Base-by-base conservation (phyloP, 2,329 filamentous ascomycete species). In the Sporothrix curviconia region DNA sequence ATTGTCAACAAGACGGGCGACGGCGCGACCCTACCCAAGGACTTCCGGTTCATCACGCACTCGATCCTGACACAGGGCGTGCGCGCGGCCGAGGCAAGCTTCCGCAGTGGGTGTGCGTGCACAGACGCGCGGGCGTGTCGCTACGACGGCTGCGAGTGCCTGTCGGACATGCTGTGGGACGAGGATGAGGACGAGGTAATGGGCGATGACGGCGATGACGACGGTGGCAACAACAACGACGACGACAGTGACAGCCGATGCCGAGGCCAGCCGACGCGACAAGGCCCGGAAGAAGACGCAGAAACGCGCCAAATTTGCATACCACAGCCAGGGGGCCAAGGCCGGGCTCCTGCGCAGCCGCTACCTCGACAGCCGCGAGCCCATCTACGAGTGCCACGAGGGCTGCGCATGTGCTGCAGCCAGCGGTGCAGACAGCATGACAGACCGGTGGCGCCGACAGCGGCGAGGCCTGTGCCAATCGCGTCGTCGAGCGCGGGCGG, bases 371-470 rank as follows among this genome's bases (percentile, higher is more conserved):
- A 82, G 79, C 25, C 76, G 79, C 39, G 69, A 78, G 34, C 82
- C 86, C 0, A 87, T 95, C 58, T 92, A 92, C 70, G 90, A 95
- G 66, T 95, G 90, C 67, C 90, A 94, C 64, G 73, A 78, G 2
- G 80, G 78, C 8, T 95, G 90, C 70, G 74, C 71, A 3, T 95
- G 90, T 64, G 78, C 2, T 66, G 69, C 0, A 63, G 73, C 37
- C 7, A 37, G 51, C 17, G 36, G 15, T 15, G 30, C 30, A 7
- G 22, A 49, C 28, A 17, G 3, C 9, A n/a, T n/a, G n/a, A n/a
- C n/a, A n/a, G n/a, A n/a, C n/a, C n/a, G n/a, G n/a, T n/a, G 32
- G 15, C 36, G 25, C 11, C 19, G 36, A 39, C 8, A 24, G 6
- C 24, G 34, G 30, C 36, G 28, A 25, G 19, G 7, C 37, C 3